phyloP scores from a whole-genome alignment of 176 grass and related monocot species.

The Rhynchospora breviuscula region DNA sequence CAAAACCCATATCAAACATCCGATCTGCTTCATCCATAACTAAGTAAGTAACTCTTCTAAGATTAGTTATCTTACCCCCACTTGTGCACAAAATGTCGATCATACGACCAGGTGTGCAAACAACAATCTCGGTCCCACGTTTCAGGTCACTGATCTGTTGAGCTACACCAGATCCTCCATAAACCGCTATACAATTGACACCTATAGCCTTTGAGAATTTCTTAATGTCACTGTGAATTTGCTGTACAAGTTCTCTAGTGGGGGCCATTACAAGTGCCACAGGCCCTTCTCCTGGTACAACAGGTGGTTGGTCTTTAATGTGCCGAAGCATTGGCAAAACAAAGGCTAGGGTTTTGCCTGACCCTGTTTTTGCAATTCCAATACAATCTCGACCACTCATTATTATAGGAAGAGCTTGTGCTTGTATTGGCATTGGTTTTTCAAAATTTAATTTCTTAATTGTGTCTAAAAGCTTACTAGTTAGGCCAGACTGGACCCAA shows the following conservation, averaged over 20 bases:
- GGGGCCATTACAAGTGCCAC: slow-evolving; percentile 93
- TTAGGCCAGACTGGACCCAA: slow-evolving; percentile 86
- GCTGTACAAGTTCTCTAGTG: slow-evolving; percentile 88
- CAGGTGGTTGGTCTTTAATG: slow-evolving; percentile 85
- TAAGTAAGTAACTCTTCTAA: slow-evolving; percentile 82
- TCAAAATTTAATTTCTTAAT: slow-evolving; percentile 96
- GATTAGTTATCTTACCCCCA: slow-evolving; percentile 89
- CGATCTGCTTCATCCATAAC: slow-evolving; percentile 98
- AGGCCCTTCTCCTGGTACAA: slow-evolving; percentile 85
- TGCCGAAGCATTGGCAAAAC: slow-evolving; percentile 95
- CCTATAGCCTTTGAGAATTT: slow-evolving; percentile 85
- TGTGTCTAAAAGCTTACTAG: slow-evolving; percentile 87
- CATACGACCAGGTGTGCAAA: slow-evolving; percentile 94
- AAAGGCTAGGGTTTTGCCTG: slow-evolving; percentile 95
- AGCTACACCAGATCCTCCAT: slow-evolving; percentile 90
- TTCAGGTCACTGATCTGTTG: slow-evolving; percentile 98
- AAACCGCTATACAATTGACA: slow-evolving; percentile 86
- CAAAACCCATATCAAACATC: slow-evolving; percentile 99
- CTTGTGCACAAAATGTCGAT: slow-evolving; percentile 95
- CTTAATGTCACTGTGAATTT: slow-evolving; percentile 88
- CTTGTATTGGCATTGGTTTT: slow-evolving; percentile 91
- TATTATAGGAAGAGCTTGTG: slow-evolving; percentile 71
- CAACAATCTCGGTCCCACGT: slow-evolving; percentile 85
- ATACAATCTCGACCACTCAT: slow-evolving; percentile 98
- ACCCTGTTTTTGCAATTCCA: slow-evolving; percentile 91